Evolutionary conservation across 768 basidiomycete species (phyloP).

Genomic region (Phylloporus arenicola): DNA sequence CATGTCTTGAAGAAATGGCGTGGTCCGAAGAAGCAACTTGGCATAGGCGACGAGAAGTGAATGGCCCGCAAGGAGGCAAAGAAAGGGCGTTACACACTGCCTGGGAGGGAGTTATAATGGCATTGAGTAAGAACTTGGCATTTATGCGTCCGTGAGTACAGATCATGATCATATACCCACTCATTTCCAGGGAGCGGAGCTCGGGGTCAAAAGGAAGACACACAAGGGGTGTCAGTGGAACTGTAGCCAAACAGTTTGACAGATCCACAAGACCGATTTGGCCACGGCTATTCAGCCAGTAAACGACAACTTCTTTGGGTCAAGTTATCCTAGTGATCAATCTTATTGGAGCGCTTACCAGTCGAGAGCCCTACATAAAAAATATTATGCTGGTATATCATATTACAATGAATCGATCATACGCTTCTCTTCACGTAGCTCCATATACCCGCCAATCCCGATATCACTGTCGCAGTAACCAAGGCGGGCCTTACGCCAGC

Average conservation of each 20-base stretch:
- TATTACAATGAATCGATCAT: slow-evolving; percentile 48
- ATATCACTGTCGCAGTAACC: slow-evolving; percentile 84
- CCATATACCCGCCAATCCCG: slow-evolving; percentile 88
- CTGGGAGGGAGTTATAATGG: slow-evolving; percentile 26
- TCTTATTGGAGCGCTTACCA: slow-evolving; percentile 29
- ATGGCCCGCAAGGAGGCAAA: slow-evolving; percentile 20
- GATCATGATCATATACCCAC: slow-evolving; percentile 34
- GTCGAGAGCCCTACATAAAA: slow-evolving; percentile 31
- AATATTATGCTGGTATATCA: slow-evolving; percentile 41
- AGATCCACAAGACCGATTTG: slow-evolving; percentile 35
- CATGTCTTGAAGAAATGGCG: slow-evolving; percentile 28
- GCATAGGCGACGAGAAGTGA: slow-evolving; percentile 26
- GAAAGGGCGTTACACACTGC: slow-evolving; percentile 17
- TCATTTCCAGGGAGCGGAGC: slow-evolving; percentile 38
- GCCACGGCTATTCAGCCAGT: slow-evolving; percentile 26
- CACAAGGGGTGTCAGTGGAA: slow-evolving; percentile 32
- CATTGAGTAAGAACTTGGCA: slow-evolving; percentile 33
- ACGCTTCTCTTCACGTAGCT: slow-evolving; percentile 89
- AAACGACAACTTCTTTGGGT: slow-evolving; percentile 29
- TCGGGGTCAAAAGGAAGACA: slow-evolving; percentile 37
- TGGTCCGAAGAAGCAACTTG: slow-evolving; percentile 23
- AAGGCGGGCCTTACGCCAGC: slow-evolving; percentile 90
- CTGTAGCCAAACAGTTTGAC: slow-evolving; percentile 30
- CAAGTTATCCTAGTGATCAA: slow-evolving; percentile 11
- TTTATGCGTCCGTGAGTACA: slow-evolving; percentile 34